These are phyloP conservation scores for Ogataea ramenticola DNA, from an alignment of 805 yeast species.

Conservation along the genomic window DNA sequence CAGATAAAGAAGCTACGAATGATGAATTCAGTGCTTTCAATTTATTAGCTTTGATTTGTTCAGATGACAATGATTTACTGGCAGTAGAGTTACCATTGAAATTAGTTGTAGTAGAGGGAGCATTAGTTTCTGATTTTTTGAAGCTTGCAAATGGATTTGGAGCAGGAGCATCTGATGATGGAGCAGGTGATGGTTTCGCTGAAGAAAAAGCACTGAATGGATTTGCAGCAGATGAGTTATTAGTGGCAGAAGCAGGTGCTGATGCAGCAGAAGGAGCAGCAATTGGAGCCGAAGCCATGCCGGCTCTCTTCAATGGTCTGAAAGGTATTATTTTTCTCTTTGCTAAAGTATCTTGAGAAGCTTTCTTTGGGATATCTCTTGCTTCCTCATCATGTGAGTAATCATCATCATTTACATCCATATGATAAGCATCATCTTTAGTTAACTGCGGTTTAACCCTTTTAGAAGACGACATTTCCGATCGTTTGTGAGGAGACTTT, in stretches of 20 bases:
- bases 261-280: background rate
- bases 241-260: background rate
- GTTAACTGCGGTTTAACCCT: slow-evolving; percentile 58
- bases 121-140: background rate
- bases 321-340: slow-evolving; percentile 64
- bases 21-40: slow-evolving; percentile 60
- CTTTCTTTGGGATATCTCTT: slow-evolving; percentile 31
- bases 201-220: slow-evolving; percentile 1
- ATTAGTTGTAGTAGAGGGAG: background rate
- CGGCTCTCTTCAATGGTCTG: slow-evolving; percentile 27
- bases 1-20: slow-evolving; percentile 42
- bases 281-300: slow-evolving; percentile 1
- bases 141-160: slow-evolving; percentile 4
- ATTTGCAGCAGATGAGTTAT: too few species aligned
- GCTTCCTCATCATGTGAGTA: slow-evolving; percentile 27
- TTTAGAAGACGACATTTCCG: slow-evolving; percentile 44
- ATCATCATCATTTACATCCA: slow-evolving; percentile 5
- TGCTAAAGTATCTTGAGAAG: slow-evolving; percentile 58
- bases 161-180: slow-evolving; percentile 1
- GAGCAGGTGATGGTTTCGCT: background rate
- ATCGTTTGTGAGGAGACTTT: too few species aligned
- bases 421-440: slow-evolving; percentile 33
- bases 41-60: slow-evolving; percentile 35
- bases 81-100: background rate
- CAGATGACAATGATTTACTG: background rate